Evolutionary conservation across 306 rosid genomes (phyloP), one percentile per base, ranked within the genome.

Genomic region (Medicago arabica): DNA sequence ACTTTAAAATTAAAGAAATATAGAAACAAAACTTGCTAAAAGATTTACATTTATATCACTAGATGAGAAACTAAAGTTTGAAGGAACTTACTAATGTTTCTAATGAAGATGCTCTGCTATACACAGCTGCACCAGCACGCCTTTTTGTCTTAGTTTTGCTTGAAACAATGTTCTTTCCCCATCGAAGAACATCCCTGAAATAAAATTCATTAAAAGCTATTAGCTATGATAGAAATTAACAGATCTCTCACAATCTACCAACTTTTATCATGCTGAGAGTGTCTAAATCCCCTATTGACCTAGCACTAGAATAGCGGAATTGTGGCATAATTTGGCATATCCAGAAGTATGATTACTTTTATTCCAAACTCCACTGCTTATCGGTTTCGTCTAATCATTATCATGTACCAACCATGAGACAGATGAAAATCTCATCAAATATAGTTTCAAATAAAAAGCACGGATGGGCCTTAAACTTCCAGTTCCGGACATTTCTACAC

Each of bases 111-210:
- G 98, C 98, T 80, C 98, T 85, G 69, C 80, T 92, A 83, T 92
- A 94, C 71, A 89, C 90, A 43, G 95, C 97, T 44, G 91, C 54
- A 50, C 98, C 97, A 76, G 97, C 97, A 47, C 98, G 96, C 75
- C 71, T 92, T 71, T 83, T 94, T 5, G 98, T 91, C 71, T 96
- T 87, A 14, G 96, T 88, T 83, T 90, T 92, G 49, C 89, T 80
- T 69, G 98, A 87, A 80, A 69, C 79, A 2, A 88, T 85, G 76
- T 93, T 93, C 87, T 94, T 90, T 84, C 98, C 98, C 98, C 98
- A 94, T 77, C 95, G 88, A 83, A 94, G 95, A 75, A 94, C 89
- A 39, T 88, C 87, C 86, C 98, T 92, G 88, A 71, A 83, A 74
- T 21, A 76, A 82, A 60, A 71, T 78, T 53, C 16, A 74, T 55